Percentiles rank a stretch among this genome's conserved stretches.
Evolutionary conservation across 1,284 basidiomycete species (phyloP).

Genomic region (Earliella scabrosa): DNA sequence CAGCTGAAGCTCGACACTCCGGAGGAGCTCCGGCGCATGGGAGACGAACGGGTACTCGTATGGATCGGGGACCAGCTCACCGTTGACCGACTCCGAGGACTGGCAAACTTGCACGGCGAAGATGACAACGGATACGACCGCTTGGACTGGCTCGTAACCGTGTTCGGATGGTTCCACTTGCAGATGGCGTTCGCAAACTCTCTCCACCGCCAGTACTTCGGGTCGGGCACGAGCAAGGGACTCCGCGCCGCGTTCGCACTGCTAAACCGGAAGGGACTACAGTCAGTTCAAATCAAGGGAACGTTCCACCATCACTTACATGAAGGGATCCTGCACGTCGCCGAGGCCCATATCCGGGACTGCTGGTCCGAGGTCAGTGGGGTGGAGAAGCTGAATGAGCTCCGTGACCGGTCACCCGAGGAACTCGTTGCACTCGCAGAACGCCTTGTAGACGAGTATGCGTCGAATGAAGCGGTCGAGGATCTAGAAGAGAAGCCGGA

Average conservation of each 20-base stretch:
- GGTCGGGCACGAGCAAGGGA: conserved; percentile 7
- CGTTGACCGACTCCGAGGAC: conserved; percentile 15
- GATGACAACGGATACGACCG: conserved; percentile 40
- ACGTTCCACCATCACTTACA: neutral
- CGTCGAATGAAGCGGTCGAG: neutral
- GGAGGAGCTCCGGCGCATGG: neutral
- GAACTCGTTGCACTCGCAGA: too few relatives aligned
- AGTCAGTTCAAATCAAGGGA: neutral
- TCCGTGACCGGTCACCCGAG: neutral
- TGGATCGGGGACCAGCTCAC: conserved; percentile 31
- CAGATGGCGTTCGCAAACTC: conserved; percentile 36
- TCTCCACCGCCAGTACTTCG: conserved; percentile 27
- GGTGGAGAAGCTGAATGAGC: neutral
- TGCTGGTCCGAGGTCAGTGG: neutral
- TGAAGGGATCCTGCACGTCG: neutral
- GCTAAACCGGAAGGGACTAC: neutral
- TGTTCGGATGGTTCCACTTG: conserved; percentile 41
- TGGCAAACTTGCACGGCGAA: conserved; percentile 30
- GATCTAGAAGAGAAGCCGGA: too few relatives aligned
- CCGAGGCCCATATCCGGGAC: neutral
- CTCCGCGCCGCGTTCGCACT: neutral
- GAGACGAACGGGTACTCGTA: neutral
- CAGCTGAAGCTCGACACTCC: neutral
- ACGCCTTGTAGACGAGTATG: too few relatives aligned
- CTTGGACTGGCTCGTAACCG: conserved; percentile 32